Conservation (phyloP, 768 basidiomycete species). For the Hypsizygus marmoreus region DNA sequence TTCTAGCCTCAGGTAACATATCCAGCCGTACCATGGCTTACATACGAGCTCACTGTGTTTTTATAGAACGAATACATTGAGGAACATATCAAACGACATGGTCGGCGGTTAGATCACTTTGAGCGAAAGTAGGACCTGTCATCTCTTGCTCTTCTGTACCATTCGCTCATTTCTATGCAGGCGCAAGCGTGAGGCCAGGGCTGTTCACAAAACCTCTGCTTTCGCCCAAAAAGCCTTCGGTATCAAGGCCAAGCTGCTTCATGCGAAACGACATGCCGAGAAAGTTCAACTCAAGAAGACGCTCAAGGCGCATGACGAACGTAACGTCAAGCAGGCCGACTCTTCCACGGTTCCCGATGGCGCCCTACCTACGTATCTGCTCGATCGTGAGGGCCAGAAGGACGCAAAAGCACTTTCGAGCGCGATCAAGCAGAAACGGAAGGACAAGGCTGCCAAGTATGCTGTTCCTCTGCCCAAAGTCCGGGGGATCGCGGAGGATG, state of each 20-base stretch:
- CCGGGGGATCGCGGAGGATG: slow-evolving; percentile 96
- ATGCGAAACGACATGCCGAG: slow-evolving; percentile 94
- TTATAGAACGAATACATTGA: slow-evolving; percentile 97
- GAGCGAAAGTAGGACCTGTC: slow-evolving; percentile 85
- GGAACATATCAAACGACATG: slow-evolving; percentile 97
- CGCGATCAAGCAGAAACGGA: slow-evolving; percentile 97
- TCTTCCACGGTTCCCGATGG: slow-evolving; percentile 81
- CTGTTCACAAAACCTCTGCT: slow-evolving; percentile 76
- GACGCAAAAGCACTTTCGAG: slow-evolving; percentile 95
- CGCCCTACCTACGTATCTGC: slow-evolving; percentile 91
- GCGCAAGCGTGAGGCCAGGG: slow-evolving; percentile 81
- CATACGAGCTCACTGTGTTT: not conserved
- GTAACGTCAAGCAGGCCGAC: slow-evolving; percentile 95
- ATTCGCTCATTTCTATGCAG: slow-evolving; percentile 35
- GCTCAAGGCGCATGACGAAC: slow-evolving; percentile 99
- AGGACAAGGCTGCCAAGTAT: slow-evolving; percentile 98
- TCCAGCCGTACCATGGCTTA: too few species aligned
- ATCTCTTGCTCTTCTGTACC: not conserved
- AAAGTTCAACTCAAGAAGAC: slow-evolving; percentile 99
- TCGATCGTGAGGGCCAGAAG: slow-evolving; percentile 97
- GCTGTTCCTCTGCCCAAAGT: slow-evolving; percentile 97
- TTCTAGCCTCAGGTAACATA: slow-evolving; percentile 67
- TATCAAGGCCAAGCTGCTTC: slow-evolving; percentile 96
- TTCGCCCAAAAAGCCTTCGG: slow-evolving; percentile 94
- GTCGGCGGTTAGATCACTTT: slow-evolving; percentile 92